Evolutionary conservation across 176 grass and related monocot species (phyloP), one percentile per base, ranked within the genome.

Genomic region (Oryza glaberrima): DNA sequence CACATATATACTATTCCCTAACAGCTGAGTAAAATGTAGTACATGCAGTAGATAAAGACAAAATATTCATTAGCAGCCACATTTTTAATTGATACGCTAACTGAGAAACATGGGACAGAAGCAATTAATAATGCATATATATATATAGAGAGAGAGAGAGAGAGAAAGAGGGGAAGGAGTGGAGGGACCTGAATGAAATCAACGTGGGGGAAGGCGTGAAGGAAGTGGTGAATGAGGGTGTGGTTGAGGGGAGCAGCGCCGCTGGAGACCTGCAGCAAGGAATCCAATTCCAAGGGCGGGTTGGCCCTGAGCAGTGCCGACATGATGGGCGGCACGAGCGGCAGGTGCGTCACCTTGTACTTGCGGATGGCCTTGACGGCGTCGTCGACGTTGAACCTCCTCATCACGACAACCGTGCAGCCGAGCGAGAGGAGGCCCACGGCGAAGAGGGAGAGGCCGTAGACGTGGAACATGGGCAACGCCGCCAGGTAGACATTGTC

Each of bases 381-480:
- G 43, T 84, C 91, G 20, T 32, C 52, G 11, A 81, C 44, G 49
- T 87, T 73, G 54, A 98, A 98, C 74, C 87, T 92, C 73, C 75
- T 95, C 93, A 95, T 90, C 35, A 95, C 91, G 22, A 95, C 92
- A 32, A 98, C 85, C 6, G 79, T 86, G 51, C 93, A 73, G 4
- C 95, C 95, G 64, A 98, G 81, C 17, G 95, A 92, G 13, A 95
- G 80, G 22, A 98, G 87, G 0, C 95, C 95, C 20, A 91, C 81
- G 38, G 93, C 75, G 85, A 98, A 98, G 52, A 98, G 87, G 0
- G 93, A 82, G 72, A 98, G 89, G 20, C 93, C 95, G 10, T 98
- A 98, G 22, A 98, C 88, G 72, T 98, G 95, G 86, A 98, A 98
- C 95, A 98, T 95, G 13, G 95, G 95, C 47, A 98, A 66, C 8